Evolutionary conservation across 2,329 filamentous ascomycete genomes (phyloP).

Genomic region (Fusarium citri): DNA sequence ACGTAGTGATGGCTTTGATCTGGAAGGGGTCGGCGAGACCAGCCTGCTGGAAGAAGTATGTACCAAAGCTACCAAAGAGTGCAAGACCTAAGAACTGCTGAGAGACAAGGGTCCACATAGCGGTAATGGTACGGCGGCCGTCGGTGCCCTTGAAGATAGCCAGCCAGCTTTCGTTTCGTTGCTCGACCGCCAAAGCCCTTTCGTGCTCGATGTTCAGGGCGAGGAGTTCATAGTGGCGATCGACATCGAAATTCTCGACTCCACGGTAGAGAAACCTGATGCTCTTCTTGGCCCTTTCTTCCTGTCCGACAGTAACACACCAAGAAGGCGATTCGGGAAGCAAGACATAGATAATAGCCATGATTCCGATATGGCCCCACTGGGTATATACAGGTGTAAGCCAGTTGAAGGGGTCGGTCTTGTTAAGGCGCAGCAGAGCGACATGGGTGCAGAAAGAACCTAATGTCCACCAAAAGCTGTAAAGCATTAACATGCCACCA

Average conservation of each 20-base stretch:
- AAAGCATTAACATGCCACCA: constrained; percentile 55
- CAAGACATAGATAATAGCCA: constrained; percentile 53
- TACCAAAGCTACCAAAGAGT: constrained; percentile 62
- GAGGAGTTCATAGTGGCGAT: constrained; percentile 46
- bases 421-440: constrained; percentile 53
- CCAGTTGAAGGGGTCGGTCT: constrained; percentile 50
- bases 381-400: constrained; percentile 57
- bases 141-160: constrained; percentile 49
- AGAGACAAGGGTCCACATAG: constrained; percentile 45
- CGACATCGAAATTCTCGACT: constrained; percentile 46
- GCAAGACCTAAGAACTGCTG: constrained; percentile 38
- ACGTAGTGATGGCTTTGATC: constrained; percentile 35
- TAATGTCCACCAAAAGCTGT: constrained; percentile 58
- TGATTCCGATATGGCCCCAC: constrained; percentile 58
- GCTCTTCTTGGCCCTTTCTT: constrained; percentile 15
- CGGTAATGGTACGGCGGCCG: constrained; percentile 46
- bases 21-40: constrained; percentile 43
- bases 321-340: constrained; percentile 57
- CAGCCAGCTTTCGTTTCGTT: constrained; percentile 43
- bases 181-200: constrained; percentile 36
- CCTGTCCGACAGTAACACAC: constrained; percentile 44
- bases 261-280: constrained; percentile 39
- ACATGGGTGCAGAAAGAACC: constrained; percentile 58
- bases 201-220: constrained; percentile 43
- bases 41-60: constrained; percentile 52